Evolutionary conservation across 148 eudicot genomes (phyloP), one percentile per base, ranked within the genome.

Genomic region (Silene uniflora): DNA sequence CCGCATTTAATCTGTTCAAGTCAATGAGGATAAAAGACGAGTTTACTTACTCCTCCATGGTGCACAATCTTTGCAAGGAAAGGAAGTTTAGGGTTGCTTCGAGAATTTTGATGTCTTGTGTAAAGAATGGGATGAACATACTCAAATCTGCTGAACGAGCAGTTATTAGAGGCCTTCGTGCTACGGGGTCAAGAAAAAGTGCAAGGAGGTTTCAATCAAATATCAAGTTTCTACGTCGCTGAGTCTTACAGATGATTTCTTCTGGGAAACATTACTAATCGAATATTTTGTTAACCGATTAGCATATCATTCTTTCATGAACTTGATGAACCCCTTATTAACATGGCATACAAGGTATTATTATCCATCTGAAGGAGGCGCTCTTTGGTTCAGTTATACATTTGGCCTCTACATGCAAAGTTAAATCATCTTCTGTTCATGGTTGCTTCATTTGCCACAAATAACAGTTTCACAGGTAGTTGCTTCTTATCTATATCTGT

Each of bases 61-160:
- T 95, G 73, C 95, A 89, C 77, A 91, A 88, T 80, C 90, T 95
- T 77, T 95, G 98, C 82, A 89, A 80, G 81, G 90, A 74, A 73
- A 67, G 92, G 78, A 85, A 85, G 75, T 92, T 68, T 76, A 86
- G 78, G 79, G 67, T 75, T 85, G 98, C 98, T 72, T 84, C 92
- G 47, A 86, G 86, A 79, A 75, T 95, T 27, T 81, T 95, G 84
- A 76, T 92, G 39, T 87, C 97, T 68, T 90, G 92, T 76, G 68
- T 88, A 58, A 86, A 80, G 82, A 82, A 81, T 60, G 86, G 93
- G 17, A 77, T 88, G 85, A 86, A 79, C 71, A 74, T 85, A 62
- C 88, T 89, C 39, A 82, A 76, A 62, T 84, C 96, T 76, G 87
- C 91, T 18, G 83, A 87, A 78, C 79, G 87, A 73, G 93, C 90